Conservation (phyloP, 306 rosid genomes). For the Coriaria nepalensis region DNA sequence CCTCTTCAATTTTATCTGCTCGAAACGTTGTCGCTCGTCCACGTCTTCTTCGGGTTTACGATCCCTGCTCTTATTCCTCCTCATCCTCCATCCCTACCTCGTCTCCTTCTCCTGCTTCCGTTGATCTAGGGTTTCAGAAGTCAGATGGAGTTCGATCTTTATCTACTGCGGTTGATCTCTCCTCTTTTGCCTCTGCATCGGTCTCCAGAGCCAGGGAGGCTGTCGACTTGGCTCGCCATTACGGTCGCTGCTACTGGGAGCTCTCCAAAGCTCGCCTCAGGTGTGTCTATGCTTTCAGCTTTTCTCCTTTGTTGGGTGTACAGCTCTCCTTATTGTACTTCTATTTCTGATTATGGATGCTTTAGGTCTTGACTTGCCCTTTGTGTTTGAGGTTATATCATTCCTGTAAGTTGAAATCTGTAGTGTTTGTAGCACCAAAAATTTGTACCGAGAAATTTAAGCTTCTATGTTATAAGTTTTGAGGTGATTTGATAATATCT, state of each 20-base stretch:
- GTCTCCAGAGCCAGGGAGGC: slow-evolving; percentile 23
- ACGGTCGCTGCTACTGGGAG: slow-evolving; percentile 70
- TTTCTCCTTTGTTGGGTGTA: background rate
- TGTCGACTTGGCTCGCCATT: slow-evolving; percentile 38
- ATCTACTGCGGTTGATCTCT: slow-evolving; percentile 15
- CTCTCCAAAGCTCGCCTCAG: slow-evolving; percentile 89
- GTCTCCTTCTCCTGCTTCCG: slow-evolving; percentile 11
- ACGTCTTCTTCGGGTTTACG: background rate
- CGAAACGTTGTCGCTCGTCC: slow-evolving; percentile 2
- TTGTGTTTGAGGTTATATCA: too few species aligned
- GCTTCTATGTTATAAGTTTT: too few species aligned
- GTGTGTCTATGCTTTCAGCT: slow-evolving; percentile 13
- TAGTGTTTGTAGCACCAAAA: too few species aligned
- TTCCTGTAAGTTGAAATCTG: too few species aligned
- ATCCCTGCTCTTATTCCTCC: slow-evolving; percentile 5
- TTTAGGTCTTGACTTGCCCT: too few species aligned
- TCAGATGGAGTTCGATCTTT: slow-evolving; percentile 18
- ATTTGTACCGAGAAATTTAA: too few species aligned
- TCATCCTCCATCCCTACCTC: slow-evolving; percentile 8
- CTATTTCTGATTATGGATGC: background rate
- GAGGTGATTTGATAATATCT: too few species aligned
- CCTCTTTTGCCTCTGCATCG: slow-evolving; percentile 20
- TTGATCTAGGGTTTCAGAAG: slow-evolving; percentile 12
- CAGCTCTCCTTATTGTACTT: background rate
- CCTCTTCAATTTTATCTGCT: background rate